phyloP scores from a whole-genome alignment of 768 basidiomycete genomes.

The Postia placenta region DNA sequence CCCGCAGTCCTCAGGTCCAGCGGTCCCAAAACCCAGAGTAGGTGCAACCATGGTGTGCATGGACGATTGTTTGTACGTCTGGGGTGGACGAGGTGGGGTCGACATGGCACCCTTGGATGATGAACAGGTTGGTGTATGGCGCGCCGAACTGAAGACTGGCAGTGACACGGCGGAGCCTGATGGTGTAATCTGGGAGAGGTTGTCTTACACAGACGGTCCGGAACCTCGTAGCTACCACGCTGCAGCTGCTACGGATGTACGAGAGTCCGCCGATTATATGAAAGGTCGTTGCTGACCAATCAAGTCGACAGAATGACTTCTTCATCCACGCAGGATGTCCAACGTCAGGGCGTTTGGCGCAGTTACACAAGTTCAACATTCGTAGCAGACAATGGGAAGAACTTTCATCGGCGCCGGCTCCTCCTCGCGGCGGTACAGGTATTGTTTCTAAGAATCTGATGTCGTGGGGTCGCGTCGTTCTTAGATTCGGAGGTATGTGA shows the following conservation, averaged over 20 bases:
- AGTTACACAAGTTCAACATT: slow-evolving; percentile 30
- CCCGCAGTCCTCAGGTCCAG: neutral
- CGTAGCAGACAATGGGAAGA: slow-evolving; percentile 23
- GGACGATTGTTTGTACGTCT: slow-evolving; percentile 26
- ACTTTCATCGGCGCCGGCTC: slow-evolving; percentile 31
- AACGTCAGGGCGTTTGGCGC: slow-evolving; percentile 26
- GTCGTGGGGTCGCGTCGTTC: slow-evolving; percentile 18
- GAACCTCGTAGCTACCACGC: slow-evolving; percentile 32
- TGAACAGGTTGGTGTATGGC: slow-evolving; percentile 15
- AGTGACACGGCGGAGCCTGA: too few relatives aligned
- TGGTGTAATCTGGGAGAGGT: slow-evolving; percentile 24
- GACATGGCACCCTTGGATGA: slow-evolving; percentile 30
- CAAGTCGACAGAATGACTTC: slow-evolving; percentile 21
- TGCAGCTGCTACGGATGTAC: slow-evolving; percentile 23
- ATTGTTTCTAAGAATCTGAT: slow-evolving; percentile 22
- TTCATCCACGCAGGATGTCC: slow-evolving; percentile 40
- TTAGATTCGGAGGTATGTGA: slow-evolving; percentile 32
- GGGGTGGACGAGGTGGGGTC: slow-evolving; percentile 40
- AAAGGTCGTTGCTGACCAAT: neutral
- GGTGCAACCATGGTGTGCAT: slow-evolving; percentile 12
- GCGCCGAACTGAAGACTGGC: neutral
- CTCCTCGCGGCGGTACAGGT: slow-evolving; percentile 35
- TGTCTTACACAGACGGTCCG: slow-evolving; percentile 26
- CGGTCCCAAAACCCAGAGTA: slow-evolving; percentile 22
- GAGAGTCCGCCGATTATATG: slow-evolving; percentile 4